Evolutionary conservation across 169 alveolate genomes (phyloP).

Genomic region (Plasmodium knowlesi): DNA sequence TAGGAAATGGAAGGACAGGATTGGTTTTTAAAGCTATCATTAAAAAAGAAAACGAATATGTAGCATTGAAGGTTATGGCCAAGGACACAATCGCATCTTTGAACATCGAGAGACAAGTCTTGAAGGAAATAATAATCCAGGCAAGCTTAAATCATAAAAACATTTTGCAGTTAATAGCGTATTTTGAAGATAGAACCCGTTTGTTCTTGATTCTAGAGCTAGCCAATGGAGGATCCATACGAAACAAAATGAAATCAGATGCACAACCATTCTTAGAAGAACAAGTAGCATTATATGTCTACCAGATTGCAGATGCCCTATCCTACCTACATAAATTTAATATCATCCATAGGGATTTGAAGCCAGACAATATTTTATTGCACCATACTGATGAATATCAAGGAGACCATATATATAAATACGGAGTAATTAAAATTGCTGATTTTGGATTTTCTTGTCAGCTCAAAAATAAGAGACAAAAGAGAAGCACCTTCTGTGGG

Average conservation of each 20-base stretch:
- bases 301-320: constrained; percentile 85
- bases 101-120: constrained; percentile 79
- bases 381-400: constrained; percentile 64
- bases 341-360: constrained; percentile 87
- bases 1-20: constrained; percentile 74
- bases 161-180: constrained; percentile 90
- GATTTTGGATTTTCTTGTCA: constrained; percentile 94
- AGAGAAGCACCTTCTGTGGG: constrained; percentile 94
- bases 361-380: constrained; percentile 88
- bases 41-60: constrained; percentile 48
- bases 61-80: constrained; percentile 68
- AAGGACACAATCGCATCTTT: constrained; percentile 43
- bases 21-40: constrained; percentile 70
- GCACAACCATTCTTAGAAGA: constrained; percentile 85
- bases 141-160: constrained; percentile 90
- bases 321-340: constrained; percentile 84
- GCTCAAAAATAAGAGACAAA: constrained; percentile 87
- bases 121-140: constrained; percentile 93
- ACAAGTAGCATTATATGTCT: constrained; percentile 87
- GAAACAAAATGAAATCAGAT: constrained; percentile 80
- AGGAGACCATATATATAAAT: constrained; percentile 49
- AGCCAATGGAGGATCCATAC: constrained; percentile 92
- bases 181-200: constrained; percentile 92
- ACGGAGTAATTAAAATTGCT: constrained; percentile 91
- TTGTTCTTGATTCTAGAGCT: constrained; percentile 92